A percentile compares a stretch with the other conserved stretches of the same genome.
These are phyloP conservation scores for Raddia guianensis DNA, from an alignment of 176 grass and related monocot genomes.

Conservation along the genomic window DNA sequence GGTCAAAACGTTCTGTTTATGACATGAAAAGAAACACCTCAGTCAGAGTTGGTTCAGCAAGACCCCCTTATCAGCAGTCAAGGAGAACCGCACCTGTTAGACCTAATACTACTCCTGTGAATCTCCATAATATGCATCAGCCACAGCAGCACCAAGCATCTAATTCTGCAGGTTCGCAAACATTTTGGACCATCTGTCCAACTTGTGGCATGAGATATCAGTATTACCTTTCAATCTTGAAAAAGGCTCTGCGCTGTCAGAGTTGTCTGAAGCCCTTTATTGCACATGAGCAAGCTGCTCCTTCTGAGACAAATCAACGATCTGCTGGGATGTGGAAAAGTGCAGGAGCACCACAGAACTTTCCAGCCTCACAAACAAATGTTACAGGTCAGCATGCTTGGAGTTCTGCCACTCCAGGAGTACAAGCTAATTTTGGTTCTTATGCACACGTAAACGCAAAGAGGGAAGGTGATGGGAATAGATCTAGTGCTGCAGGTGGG, in stretches of 20 bases:
- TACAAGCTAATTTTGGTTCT: slow-evolving; percentile 39
- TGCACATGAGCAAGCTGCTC: slow-evolving; percentile 58
- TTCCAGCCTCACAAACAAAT: slow-evolving; percentile 41
- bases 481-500: slow-evolving; percentile 34
- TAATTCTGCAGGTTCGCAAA: slow-evolving; percentile 38
- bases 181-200: slow-evolving; percentile 90
- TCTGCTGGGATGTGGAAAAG: slow-evolving; percentile 48
- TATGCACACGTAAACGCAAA: slow-evolving; percentile 36
- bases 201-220: slow-evolving; percentile 87
- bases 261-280: slow-evolving; percentile 84
- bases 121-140: slow-evolving; percentile 46
- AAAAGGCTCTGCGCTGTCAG: slow-evolving; percentile 81
- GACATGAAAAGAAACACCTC: slow-evolving; percentile 68
- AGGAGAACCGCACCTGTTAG: slow-evolving; percentile 45
- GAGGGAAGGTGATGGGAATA: slow-evolving; percentile 30
- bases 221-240: slow-evolving; percentile 70
- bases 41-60: slow-evolving; percentile 17
- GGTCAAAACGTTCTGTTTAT: slow-evolving; percentile 58
- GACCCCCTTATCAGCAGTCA: slow-evolving; percentile 37
- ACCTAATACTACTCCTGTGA: slow-evolving; percentile 49
- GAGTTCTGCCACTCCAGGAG: slow-evolving; percentile 39
- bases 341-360: slow-evolving; percentile 45
- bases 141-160: slow-evolving; percentile 42
- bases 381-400: slow-evolving; percentile 36
- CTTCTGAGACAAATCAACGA: slow-evolving; percentile 38